Evolutionary conservation across 805 yeast species (phyloP), one percentile per base, ranked within the genome.

Genomic region (Schwanniomyces pseudopolymorphus): DNA sequence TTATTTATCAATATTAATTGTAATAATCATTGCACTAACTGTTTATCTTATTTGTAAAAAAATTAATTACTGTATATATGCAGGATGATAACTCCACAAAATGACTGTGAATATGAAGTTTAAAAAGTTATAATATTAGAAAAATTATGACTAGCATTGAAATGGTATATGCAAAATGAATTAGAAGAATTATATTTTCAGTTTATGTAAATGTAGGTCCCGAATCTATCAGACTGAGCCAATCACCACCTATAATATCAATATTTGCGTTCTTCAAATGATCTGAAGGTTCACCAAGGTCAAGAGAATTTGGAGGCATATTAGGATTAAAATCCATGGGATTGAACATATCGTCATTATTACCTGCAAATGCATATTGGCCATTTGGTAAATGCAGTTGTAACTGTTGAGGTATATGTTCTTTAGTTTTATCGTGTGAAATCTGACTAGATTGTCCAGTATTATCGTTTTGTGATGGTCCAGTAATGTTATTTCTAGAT

Each of bases 181-280:
- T 7, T 3, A 31, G 35, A 31, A 31, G 19, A 14, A 31, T 14
- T 31, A 31, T 33, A 14, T 26, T 14, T 31, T 9, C n/a, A 26
- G 13, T 17, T 42, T 43, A 57, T 13, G 51, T 54, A 43, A 65
- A 64, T 10, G 69, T 67, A 2, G 70, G 67, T 1, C 69, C 68
- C 0, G 67, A 53, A 3, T 67, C 70, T 60, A 66, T 58, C 48
- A 58, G 57, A 38, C 62, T 60, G 44, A 65, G 55, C 71, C 71
- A 66, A 46, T 65, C 69, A 14, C 55, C 42, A 28, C 52, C 61
- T 20, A 50, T 50, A 16, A 31, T 31, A 31, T 31, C 35, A 24
- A 46, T 41, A 22, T 47, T 40, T 14, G 35, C 20, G 13, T 31
- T 31, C 20, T 31, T 31, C 19, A 31, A 31, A 16, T 31, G 35